Evolutionary conservation across 116 monocot genomes (phyloP).

Genomic region (Phalaenopsis hybrid): DNA sequence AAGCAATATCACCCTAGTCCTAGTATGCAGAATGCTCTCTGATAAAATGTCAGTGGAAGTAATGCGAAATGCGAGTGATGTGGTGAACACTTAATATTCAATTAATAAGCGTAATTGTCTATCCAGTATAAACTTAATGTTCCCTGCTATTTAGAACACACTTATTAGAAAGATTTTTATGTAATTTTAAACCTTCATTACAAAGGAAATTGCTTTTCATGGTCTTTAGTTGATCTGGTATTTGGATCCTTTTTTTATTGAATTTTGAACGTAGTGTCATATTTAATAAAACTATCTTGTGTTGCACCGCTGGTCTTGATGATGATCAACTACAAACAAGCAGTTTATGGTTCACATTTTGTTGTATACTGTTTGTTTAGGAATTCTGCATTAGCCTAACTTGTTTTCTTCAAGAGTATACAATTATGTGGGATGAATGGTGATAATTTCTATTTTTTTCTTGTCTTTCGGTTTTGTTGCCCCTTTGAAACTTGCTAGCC

Average conservation of each 20-base stretch:
- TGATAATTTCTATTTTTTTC: neutral
- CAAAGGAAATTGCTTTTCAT: neutral
- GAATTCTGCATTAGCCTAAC: neutral
- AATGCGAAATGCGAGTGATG: too few relatives aligned
- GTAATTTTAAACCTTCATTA: neutral
- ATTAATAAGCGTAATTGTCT: too few relatives aligned
- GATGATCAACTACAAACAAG: neutral
- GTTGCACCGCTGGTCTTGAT: neutral
- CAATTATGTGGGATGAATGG: neutral
- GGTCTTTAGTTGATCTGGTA: neutral
- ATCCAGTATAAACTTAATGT: too few relatives aligned
- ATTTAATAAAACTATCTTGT: neutral
- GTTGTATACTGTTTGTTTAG: neutral
- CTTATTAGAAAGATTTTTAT: neutral
- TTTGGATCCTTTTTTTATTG: neutral
- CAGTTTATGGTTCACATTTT: neutral
- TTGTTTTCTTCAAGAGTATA: neutral
- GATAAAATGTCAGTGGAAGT: too few relatives aligned
- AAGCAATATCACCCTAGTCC: too few relatives aligned
- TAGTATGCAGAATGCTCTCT: too few relatives aligned
- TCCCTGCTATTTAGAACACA: too few relatives aligned
- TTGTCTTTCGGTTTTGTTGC: neutral
- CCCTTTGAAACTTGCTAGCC: neutral
- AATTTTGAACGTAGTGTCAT: neutral
- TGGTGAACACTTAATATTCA: too few relatives aligned